Conservation (phyloP, 257 asterid genomes). For the Perilla frutescens region DNA sequence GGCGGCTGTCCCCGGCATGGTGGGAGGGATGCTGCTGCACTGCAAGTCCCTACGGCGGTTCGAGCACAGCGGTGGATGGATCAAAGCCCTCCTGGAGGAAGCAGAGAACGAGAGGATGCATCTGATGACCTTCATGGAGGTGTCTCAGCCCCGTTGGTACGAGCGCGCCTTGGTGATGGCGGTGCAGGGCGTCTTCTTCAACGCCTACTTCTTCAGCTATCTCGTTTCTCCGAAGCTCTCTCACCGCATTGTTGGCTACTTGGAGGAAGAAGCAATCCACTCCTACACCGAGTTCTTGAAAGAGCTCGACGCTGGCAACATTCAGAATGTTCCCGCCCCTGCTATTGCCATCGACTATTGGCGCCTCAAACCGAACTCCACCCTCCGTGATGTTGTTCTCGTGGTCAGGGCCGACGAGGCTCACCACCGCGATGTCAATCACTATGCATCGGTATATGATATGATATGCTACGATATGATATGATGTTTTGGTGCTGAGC, state of each 20-base stretch:
- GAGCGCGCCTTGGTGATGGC: conserved; percentile 44
- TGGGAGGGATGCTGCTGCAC: conserved; percentile 37
- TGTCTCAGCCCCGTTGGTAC: conserved; percentile 33
- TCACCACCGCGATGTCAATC: conserved; percentile 94
- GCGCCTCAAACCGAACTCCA: conserved; percentile 63
- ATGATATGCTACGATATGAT: not conserved
- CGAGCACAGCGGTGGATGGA: conserved; percentile 40
- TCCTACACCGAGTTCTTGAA: conserved; percentile 35
- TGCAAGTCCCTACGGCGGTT: conserved; percentile 33
- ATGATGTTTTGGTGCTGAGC: not conserved
- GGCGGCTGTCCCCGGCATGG: conserved; percentile 40
- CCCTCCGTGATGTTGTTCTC: conserved; percentile 81
- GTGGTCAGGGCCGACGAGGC: conserved; percentile 92
- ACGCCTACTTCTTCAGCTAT: conserved; percentile 68
- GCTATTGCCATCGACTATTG: conserved; percentile 93
- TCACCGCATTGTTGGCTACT: conserved; percentile 73
- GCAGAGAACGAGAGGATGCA: conserved; percentile 40
- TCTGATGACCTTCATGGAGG: conserved; percentile 37
- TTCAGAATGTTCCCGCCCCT: conserved; percentile 85
- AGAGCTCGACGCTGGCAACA: conserved; percentile 65
- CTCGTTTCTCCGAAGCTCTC: conserved; percentile 67
- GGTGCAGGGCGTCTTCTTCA: conserved; percentile 82
- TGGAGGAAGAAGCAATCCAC: conserved; percentile 43
- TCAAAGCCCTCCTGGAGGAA: conserved; percentile 33
- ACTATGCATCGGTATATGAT: conserved; percentile 74